A percentile compares a stretch with the other conserved stretches of the same genome.
phyloP scores from a whole-genome alignment of 192 early-diverging fungal genomes.

The Endogone sp. region DNA sequence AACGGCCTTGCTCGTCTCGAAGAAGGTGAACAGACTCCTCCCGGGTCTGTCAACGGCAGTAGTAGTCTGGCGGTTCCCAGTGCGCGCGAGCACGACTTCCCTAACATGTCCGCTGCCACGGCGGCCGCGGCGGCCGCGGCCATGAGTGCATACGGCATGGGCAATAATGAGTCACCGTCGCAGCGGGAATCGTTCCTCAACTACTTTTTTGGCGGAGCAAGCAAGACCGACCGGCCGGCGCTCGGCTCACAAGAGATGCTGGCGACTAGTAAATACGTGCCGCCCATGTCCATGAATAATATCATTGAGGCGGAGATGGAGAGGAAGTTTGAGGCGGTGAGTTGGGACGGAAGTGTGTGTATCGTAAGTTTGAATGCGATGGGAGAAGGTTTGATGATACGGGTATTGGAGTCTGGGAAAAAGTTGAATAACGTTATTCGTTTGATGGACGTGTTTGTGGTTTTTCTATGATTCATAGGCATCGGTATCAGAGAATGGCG shows the following conservation, averaged over 20 bases:
- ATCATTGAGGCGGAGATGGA: constrained; percentile 32
- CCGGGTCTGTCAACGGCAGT: no score
- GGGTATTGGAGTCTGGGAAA: no score
- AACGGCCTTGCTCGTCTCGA: no score
- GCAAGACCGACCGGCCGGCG: constrained; percentile 30
- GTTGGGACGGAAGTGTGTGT: background rate
- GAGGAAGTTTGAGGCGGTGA: constrained; percentile 25
- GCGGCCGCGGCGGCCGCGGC: no score
- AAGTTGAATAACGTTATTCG: no score
- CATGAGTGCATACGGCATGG: constrained; percentile 3
- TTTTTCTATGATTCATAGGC: background rate
- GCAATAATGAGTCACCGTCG: constrained; percentile 8
- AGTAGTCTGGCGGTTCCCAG: background rate
- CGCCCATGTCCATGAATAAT: constrained; percentile 28
- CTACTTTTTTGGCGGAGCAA: constrained; percentile 43
- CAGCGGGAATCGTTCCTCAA: constrained; percentile 37
- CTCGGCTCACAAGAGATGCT: constrained; percentile 22
- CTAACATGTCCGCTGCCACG: no score
- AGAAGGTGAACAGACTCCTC: no score
- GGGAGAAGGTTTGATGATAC: no score
- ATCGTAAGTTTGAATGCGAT: no score
- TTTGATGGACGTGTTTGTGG: background rate
- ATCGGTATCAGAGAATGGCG: background rate
- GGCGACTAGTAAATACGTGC: constrained; percentile 17
- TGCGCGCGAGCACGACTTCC: background rate